Evolutionary conservation across 2,329 filamentous ascomycete species (phyloP), one percentile per base, ranked within the genome.

Genomic region (Diaporthe sp.): DNA sequence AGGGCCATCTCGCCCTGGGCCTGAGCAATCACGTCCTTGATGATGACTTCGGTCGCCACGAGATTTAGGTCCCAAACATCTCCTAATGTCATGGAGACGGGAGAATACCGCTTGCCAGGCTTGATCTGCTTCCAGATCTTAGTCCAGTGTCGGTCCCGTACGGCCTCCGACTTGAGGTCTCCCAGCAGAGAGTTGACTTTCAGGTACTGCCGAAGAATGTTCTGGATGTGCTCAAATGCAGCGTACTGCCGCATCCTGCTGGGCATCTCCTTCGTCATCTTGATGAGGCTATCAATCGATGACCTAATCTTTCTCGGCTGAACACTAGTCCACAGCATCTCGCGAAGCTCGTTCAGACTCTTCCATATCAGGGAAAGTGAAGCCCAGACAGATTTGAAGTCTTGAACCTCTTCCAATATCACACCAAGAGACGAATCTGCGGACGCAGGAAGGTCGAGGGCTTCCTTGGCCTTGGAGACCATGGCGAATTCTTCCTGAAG

Each of bases 221-320:
- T 95, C 83, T 99, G 97, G 53, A 99, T 95, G 82, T 99, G 96
- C 84, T 99, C 97, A 82, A 99, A 99, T n/a, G 97, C 97, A 80
- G 97, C 96, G 84, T 99, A 99, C 82, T 99, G 97, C 76, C 97
- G 93, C 96, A 99, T 98, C 76, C 97, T 93, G 85, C 95, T 98
- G 0, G 97, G 97, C 97, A 99, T 98, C 78, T 98, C 96, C 86
- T 98, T 98, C 49, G 96, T 98, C 90, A 98, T 98, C 87, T 98
- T 98, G 83, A 98, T 95, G 72, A 98, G 90, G 65, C 94, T 93
- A 81, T 99, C 96, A 70, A 99, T 93, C 77, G 95, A 94, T 80
- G 94, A 91, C 51, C 97, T 92, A 75, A 99, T 92, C 86, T 98
- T 99, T 78, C 97, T 92, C 12, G 97, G 96, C 82, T 98, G 95